Conservation (phyloP, 1,284 basidiomycete genomes). For the Mycosarcoma mackinlayi region DNA sequence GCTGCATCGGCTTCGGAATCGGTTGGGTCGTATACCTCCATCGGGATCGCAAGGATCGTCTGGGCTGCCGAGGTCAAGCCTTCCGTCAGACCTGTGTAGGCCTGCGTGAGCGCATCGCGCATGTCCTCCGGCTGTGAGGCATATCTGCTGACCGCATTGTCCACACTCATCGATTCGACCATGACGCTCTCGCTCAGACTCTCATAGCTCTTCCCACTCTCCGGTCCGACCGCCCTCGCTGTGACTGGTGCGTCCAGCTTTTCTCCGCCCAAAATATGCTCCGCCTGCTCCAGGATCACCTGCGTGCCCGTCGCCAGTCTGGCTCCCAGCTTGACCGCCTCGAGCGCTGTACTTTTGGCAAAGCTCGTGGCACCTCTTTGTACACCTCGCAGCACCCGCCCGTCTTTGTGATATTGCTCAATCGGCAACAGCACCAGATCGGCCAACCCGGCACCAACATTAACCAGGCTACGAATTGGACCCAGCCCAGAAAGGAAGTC, state of each 20-base stretch:
- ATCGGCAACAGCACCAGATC: slow-evolving; percentile 95
- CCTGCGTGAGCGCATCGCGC: slow-evolving; percentile 86
- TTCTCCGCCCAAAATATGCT: slow-evolving; percentile 80
- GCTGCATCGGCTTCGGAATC: slow-evolving; percentile 56
- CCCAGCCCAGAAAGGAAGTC: slow-evolving; percentile 97
- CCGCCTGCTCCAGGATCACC: slow-evolving; percentile 93
- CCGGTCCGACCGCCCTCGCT: slow-evolving; percentile 73
- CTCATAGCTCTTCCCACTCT: slow-evolving; percentile 34
- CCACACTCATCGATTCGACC: slow-evolving; percentile 13
- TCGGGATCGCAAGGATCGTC: slow-evolving; percentile 96
- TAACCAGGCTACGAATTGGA: slow-evolving; percentile 87
- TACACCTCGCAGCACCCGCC: slow-evolving; percentile 89
- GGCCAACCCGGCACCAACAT: slow-evolving; percentile 94
- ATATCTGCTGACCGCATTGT: slow-evolving; percentile 78
- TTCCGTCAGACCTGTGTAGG: slow-evolving; percentile 80
- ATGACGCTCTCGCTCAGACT: slow-evolving; percentile 35
- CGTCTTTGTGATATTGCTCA: slow-evolving; percentile 96
- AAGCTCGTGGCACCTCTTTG: slow-evolving; percentile 93
- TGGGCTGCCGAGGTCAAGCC: slow-evolving; percentile 88
- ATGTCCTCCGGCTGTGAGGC: slow-evolving; percentile 87
- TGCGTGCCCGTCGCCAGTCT: slow-evolving; percentile 94
- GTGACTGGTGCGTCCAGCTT: slow-evolving; percentile 74
- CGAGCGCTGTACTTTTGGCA: slow-evolving; percentile 89
- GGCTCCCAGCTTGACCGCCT: slow-evolving; percentile 94
- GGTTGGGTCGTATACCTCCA: slow-evolving; percentile 92